phyloP scores from a whole-genome alignment of 139 green algal species.

The Haematococcus lacustris region DNA sequence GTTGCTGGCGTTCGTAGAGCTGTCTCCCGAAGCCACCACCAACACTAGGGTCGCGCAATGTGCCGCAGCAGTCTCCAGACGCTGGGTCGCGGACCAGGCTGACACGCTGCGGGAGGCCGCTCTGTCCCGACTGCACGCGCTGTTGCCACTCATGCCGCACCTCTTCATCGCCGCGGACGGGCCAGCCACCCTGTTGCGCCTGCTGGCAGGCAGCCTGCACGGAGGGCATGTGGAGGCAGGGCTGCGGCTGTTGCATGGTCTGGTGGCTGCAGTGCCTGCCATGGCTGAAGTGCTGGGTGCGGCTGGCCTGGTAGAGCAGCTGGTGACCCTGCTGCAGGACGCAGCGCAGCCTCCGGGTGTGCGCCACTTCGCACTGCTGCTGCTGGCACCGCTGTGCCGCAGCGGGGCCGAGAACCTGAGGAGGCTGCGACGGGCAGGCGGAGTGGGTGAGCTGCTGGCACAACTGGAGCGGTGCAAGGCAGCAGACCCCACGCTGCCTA shows the following conservation, averaged over 20 bases:
- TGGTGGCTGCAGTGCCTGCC: slow-evolving; percentile 16
- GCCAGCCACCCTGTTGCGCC: slow-evolving; percentile 7
- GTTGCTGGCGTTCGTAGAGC: slow-evolving; percentile 12
- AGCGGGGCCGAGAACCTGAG: slow-evolving; percentile 13
- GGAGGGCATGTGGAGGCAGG: slow-evolving; percentile 20
- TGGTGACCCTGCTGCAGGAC: slow-evolving; percentile 29
- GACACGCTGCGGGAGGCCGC: slow-evolving; percentile 13
- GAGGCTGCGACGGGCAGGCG: slow-evolving; percentile 2
- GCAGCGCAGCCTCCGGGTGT: slow-evolving; percentile 4
- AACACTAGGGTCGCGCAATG: neutral
- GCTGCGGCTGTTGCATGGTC: slow-evolving; percentile 29
- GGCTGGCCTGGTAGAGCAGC: slow-evolving; percentile 13
- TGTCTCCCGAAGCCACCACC: slow-evolving; percentile 19
- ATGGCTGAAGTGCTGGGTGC: slow-evolving; percentile 17
- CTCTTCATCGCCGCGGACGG: slow-evolving; percentile 25
- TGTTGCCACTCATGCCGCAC: slow-evolving; percentile 23
- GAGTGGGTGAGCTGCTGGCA: slow-evolving; percentile 26
- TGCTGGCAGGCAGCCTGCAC: slow-evolving; percentile 5
- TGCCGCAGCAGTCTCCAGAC: slow-evolving; percentile 1
- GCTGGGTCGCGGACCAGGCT: slow-evolving; percentile 34
- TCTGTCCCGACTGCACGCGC: slow-evolving; percentile 16
- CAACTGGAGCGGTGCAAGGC: slow-evolving; percentile 12
- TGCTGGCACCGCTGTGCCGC: slow-evolving; percentile 27
- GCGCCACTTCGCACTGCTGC: slow-evolving; percentile 24
- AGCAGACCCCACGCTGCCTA: slow-evolving; percentile 32